Percentiles rank a stretch among this genome's conserved stretches.
Evolutionary conservation across 176 grass and related monocot species (phyloP).

Genomic region (Paspalum vaginatum): DNA sequence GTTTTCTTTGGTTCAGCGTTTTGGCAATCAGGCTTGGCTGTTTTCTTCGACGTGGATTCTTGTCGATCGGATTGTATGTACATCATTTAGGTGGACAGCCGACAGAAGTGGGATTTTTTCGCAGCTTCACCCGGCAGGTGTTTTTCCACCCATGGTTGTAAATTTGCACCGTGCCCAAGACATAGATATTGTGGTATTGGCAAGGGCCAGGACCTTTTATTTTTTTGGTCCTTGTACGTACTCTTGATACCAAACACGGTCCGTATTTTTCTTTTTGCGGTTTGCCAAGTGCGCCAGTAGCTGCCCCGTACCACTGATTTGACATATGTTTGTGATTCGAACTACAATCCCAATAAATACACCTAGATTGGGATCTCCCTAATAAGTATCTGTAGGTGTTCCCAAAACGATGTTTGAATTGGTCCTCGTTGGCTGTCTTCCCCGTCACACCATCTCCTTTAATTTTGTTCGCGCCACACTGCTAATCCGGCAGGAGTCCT

Average conservation of each 20-base stretch:
- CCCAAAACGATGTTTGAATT: too few species aligned
- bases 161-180: background rate
- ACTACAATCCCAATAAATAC: too few species aligned
- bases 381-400: too few species aligned
- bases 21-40: background rate
- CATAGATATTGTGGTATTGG: constrained; percentile 8
- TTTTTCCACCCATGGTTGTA: constrained; percentile 17
- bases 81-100: constrained; percentile 31
- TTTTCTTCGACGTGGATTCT: background rate
- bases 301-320: background rate
- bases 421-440: too few species aligned
- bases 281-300: background rate
- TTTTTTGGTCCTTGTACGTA: background rate
- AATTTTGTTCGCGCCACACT: too few species aligned
- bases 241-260: background rate
- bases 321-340: background rate
- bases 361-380: too few species aligned
- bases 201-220: background rate
- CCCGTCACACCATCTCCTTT: too few species aligned
- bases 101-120: constrained; percentile 41
- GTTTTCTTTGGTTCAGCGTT: background rate
- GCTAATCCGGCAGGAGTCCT: too few species aligned
- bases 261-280: background rate
- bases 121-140: background rate
- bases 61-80: constrained; percentile 30